phyloP scores from a whole-genome alignment of 2,329 filamentous ascomycete species.

The Chaetomium sp. region DNA sequence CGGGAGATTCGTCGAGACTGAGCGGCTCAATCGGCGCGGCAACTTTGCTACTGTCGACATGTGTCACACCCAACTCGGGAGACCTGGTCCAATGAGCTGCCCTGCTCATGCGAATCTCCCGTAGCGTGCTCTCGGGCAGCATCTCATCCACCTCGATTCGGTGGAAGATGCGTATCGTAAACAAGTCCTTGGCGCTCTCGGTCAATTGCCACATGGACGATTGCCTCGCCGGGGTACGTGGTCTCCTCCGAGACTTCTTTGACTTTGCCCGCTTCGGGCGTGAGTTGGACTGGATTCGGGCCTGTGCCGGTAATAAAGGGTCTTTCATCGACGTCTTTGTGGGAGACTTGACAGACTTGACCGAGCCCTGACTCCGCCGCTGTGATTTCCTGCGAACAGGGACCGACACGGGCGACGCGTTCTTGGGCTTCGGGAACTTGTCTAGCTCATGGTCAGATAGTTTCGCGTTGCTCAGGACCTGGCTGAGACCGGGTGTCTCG shows the following conservation, averaged over 20 bases:
- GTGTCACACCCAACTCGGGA: constrained; percentile 28
- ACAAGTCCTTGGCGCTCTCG: constrained; percentile 59
- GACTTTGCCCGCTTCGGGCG: constrained; percentile 47
- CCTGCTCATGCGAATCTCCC: constrained; percentile 48
- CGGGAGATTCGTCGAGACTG: constrained; percentile 49
- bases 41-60: constrained; percentile 37
- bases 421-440: constrained; percentile 25
- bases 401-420: constrained; percentile 18
- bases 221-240: constrained; percentile 36
- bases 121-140: constrained; percentile 55
- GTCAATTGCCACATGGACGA: constrained; percentile 55
- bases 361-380: constrained; percentile 32
- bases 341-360: constrained; percentile 33
- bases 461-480: constrained; percentile 45
- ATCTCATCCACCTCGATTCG: constrained; percentile 62
- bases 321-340: constrained; percentile 34
- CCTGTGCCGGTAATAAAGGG: constrained; percentile 31
- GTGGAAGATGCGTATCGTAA: constrained; percentile 57
- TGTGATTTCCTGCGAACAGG: constrained; percentile 32
- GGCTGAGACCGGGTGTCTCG: constrained; percentile 52
- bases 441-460: constrained; percentile 29
- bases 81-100: constrained; percentile 36
- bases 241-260: constrained; percentile 42
- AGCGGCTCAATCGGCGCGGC: constrained; percentile 53
- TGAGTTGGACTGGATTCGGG: constrained; percentile 39